Evolutionary conservation across 306 rosid species (phyloP).

Genomic region (Quercus wislizeni): DNA sequence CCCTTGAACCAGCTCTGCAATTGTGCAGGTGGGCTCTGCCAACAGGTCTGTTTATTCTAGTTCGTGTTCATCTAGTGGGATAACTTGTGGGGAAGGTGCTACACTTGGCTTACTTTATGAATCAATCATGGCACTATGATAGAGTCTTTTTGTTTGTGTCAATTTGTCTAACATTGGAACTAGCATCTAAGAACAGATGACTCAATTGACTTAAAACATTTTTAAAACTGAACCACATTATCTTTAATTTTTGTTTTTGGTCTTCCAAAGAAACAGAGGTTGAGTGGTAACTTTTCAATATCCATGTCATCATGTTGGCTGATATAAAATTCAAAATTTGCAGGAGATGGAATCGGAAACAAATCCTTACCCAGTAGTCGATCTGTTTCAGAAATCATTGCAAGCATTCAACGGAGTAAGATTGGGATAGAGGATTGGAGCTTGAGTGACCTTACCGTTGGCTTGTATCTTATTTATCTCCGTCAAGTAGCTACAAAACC

Average conservation of each 20-base stretch:
- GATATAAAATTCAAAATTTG: conserved; percentile 24
- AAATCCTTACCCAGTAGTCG: conserved; percentile 53
- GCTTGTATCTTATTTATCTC: conserved; percentile 84
- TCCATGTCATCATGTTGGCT: conserved; percentile 20
- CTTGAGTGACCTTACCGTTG: conserved; percentile 90
- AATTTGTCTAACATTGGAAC: neutral
- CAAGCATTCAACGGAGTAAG: conserved; percentile 76
- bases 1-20: conserved; percentile 88
- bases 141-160: neutral
- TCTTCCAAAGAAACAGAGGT: neutral
- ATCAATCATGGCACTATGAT: neutral
- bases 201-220: neutral
- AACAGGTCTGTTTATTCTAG: conserved; percentile 62
- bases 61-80: conserved; percentile 23
- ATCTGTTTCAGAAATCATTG: conserved; percentile 73
- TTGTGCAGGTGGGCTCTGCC: conserved; percentile 85
- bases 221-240: neutral
- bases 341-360: conserved; percentile 54
- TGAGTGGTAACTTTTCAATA: neutral
- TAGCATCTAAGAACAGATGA: neutral
- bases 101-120: neutral
- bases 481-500: conserved; percentile 76
- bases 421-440: conserved; percentile 91
- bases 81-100: conserved; percentile 8
- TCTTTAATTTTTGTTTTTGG: no score